These are phyloP conservation scores for Lophiostoma macrostomum DNA, from an alignment of 495 filamentous ascomycete species.

Conservation along the genomic window DNA sequence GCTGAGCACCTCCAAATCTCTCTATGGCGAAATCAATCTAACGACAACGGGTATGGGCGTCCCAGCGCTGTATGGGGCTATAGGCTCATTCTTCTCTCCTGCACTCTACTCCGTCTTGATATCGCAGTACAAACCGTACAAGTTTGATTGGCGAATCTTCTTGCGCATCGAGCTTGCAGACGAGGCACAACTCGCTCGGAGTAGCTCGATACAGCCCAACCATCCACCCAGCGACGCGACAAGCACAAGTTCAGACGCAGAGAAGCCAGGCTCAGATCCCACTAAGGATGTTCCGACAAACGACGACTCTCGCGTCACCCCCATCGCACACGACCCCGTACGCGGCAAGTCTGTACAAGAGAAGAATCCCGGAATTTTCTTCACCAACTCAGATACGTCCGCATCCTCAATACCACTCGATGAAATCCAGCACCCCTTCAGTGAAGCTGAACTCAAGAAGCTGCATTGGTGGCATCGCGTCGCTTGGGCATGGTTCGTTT, in stretches of 20 bases:
- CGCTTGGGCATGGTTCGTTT: neutral
- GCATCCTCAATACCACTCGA: neutral
- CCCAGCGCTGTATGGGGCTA: constrained; percentile 84
- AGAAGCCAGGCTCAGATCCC: neutral
- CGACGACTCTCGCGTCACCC: neutral
- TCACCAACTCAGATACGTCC: neutral
- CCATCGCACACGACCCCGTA: neutral
- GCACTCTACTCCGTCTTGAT: constrained; percentile 66
- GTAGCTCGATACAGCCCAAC: neutral
- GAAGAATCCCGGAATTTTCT: neutral
- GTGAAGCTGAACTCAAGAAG: constrained; percentile 75
- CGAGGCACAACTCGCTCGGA: neutral
- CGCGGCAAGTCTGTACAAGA: neutral
- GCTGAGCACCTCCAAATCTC: constrained; percentile 72
- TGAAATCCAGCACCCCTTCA: constrained; percentile 49
- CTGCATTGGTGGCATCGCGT: constrained; percentile 53
- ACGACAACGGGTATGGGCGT: constrained; percentile 72
- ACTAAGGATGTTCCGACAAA: neutral
- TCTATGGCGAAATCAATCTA: constrained; percentile 71
- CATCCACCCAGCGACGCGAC: neutral
- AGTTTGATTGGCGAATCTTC: constrained; percentile 32
- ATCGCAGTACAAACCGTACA: constrained; percentile 56
- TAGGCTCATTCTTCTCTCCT: constrained; percentile 73
- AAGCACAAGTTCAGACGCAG: neutral
- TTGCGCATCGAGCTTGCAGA: constrained; percentile 44